A percentile compares a stretch with the other conserved stretches of the same genome.
phyloP scores from a whole-genome alignment of 2,329 filamentous ascomycete genomes.

The Rhinocladiella similis region DNA sequence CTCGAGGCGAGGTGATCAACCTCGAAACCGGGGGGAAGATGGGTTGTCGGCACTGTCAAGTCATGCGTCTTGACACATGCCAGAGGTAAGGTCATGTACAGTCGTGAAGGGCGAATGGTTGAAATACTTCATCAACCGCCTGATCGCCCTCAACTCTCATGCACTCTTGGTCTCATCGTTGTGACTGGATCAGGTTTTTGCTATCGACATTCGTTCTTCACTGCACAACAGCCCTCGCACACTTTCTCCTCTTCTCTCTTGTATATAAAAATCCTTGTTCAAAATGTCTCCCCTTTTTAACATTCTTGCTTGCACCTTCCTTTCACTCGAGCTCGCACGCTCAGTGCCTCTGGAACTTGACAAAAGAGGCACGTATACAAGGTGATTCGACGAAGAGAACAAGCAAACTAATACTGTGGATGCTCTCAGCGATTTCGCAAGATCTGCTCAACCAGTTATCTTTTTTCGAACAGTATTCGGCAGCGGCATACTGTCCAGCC shows the following conservation, averaged over 20 bases:
- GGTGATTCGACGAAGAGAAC: not conserved
- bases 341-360: conserved; percentile 8
- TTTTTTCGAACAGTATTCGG: conserved; percentile 54
- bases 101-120: not conserved
- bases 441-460: conserved; percentile 43
- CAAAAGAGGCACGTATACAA: conserved; percentile 9
- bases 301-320: not conserved
- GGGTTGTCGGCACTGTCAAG: not conserved
- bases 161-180: not conserved
- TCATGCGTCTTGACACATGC: not conserved
- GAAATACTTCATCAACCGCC: conserved; percentile 2
- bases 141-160: not conserved
- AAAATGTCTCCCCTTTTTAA: conserved; percentile 5
- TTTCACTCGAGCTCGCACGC: not conserved
- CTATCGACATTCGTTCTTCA: not conserved
- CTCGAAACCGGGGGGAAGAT: conserved; percentile 5
- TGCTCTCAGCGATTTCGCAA: conserved; percentile 39
- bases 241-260: not conserved
- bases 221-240: not conserved
- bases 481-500: conserved; percentile 52
- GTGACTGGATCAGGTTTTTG: not conserved
- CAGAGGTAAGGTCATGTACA: not conserved
- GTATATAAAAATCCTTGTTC: not conserved
- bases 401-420: not conserved
- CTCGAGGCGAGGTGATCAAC: conserved; percentile 1